Conservation (phyloP, 1,284 basidiomycete species). For the Leucoagaricus sp. region DNA sequence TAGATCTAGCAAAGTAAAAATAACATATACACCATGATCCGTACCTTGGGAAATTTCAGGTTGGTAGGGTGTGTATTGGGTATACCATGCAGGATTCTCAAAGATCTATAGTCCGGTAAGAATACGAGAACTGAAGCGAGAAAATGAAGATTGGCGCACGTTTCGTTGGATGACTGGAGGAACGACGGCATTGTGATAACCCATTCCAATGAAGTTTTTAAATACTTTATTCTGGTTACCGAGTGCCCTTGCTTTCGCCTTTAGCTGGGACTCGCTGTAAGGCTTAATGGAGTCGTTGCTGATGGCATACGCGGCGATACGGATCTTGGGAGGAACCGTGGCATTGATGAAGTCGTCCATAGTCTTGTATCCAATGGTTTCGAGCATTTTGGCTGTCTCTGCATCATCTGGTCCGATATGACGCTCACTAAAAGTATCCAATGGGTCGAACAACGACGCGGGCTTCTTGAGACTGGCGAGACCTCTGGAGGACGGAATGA, state of each 20-base stretch:
- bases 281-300: constrained; percentile 71
- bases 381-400: constrained; percentile 81
- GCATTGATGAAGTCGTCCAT: constrained; percentile 86
- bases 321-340: constrained; percentile 80
- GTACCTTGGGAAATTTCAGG: constrained; percentile 91
- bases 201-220: constrained; percentile 97
- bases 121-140: constrained; percentile 7
- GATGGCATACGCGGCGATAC: constrained; percentile 64
- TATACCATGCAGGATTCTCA: constrained; percentile 99
- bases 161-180: constrained; percentile 94
- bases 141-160: constrained; percentile 44
- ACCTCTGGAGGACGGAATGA: constrained; percentile 32
- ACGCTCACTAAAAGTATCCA: constrained; percentile 87
- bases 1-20: constrained; percentile 19
- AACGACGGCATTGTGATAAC: constrained; percentile 93
- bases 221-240: constrained; percentile 80
- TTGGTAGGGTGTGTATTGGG: constrained; percentile 94
- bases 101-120: constrained; percentile 58
- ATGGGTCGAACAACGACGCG: constrained; percentile 68
- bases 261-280: constrained; percentile 87
- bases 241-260: constrained; percentile 74
- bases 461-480: constrained; percentile 64
- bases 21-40: constrained; percentile 19
- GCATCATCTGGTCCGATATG: constrained; percentile 87
- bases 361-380: constrained; percentile 76